Percentiles rank a stretch among this genome's conserved stretches.
These are phyloP conservation scores for Ceriops decandra DNA, from an alignment of 345 rosid genomes.

Conservation along the genomic window DNA sequence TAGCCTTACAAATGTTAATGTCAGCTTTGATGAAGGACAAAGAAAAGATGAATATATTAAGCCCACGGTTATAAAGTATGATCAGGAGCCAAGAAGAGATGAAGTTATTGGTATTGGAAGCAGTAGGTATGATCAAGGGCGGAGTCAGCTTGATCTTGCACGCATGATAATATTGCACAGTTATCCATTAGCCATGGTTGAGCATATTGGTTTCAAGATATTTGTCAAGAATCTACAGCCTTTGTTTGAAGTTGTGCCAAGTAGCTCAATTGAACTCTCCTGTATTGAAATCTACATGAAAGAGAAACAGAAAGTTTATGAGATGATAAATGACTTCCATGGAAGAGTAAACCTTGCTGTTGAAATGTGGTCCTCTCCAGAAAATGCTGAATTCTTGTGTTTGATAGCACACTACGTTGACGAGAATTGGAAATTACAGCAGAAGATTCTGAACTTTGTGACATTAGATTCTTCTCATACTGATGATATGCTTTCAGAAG, in stretches of 20 bases:
- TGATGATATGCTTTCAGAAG: slow-evolving; percentile 80
- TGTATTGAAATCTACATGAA: slow-evolving; percentile 71
- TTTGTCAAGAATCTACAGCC: slow-evolving; percentile 93
- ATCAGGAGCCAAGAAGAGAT: slow-evolving; percentile 68
- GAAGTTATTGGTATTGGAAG: slow-evolving; percentile 58
- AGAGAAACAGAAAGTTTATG: slow-evolving; percentile 75
- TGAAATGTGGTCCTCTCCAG: slow-evolving; percentile 73
- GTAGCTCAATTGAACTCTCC: slow-evolving; percentile 49
- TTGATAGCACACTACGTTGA: slow-evolving; percentile 72
- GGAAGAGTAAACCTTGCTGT: slow-evolving; percentile 70
- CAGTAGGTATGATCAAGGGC: slow-evolving; percentile 73
- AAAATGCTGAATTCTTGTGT: slow-evolving; percentile 54
- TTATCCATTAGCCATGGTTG: slow-evolving; percentile 80
- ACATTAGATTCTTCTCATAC: slow-evolving; percentile 79
- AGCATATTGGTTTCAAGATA: slow-evolving; percentile 80
- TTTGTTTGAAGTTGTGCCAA: slow-evolving; percentile 63
- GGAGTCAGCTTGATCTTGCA: slow-evolving; percentile 76
- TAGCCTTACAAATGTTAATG: slow-evolving; percentile 44
- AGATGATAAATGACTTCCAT: slow-evolving; percentile 49
- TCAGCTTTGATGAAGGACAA: slow-evolving; percentile 63
- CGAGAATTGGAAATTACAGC: slow-evolving; percentile 80
- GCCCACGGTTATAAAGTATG: slow-evolving; percentile 53
- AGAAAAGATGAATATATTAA: slow-evolving; percentile 65
- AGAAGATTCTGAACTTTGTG: slow-evolving; percentile 70
- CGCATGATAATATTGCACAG: slow-evolving; percentile 87